Percentiles rank a stretch among this genome's conserved stretches.
These are phyloP conservation scores for Quaeritorhiza haematococci DNA, from an alignment of 371 early-diverging fungal species.

Conservation along the genomic window DNA sequence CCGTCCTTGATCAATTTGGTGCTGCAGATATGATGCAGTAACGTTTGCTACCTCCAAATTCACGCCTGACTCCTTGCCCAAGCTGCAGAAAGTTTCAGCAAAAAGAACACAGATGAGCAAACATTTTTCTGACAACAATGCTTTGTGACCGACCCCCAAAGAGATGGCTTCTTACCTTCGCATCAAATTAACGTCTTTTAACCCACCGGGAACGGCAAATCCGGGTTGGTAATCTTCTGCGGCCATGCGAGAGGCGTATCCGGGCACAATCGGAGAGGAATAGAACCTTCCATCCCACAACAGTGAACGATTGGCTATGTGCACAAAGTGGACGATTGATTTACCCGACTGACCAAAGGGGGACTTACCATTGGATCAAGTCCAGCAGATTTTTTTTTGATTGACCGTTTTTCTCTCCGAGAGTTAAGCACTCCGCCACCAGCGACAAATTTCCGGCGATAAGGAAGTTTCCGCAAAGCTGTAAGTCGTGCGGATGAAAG, in stretches of 20 bases:
- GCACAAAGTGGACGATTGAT: conserved; percentile 29
- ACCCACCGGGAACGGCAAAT: conserved; percentile 39
- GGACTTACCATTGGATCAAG: conserved; percentile 51
- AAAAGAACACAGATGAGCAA: no score
- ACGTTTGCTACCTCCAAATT: neutral
- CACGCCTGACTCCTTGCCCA: neutral
- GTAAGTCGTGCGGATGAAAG: conserved; percentile 49
- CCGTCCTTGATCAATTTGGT: conserved; percentile 1
- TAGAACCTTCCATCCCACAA: neutral
- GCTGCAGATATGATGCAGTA: neutral
- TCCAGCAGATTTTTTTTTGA: conserved; percentile 52
- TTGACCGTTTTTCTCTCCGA: conserved; percentile 57
- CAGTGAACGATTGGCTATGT: neutral
- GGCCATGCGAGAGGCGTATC: conserved; percentile 28
- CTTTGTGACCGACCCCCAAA: neutral
- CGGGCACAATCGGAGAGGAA: conserved; percentile 7
- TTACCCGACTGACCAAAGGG: no score
- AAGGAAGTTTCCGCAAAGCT: conserved; percentile 66
- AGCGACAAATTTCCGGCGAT: conserved; percentile 52
- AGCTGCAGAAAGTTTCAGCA: no score
- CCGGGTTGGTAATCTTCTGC: conserved; percentile 41
- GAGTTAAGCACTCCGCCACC: conserved; percentile 62
- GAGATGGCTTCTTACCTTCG: neutral
- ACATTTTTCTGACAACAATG: no score
- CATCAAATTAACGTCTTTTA: conserved; percentile 52